These are phyloP conservation scores for Achaetomium macrosporum DNA, from an alignment of 2,329 filamentous ascomycete species.

Conservation along the genomic window DNA sequence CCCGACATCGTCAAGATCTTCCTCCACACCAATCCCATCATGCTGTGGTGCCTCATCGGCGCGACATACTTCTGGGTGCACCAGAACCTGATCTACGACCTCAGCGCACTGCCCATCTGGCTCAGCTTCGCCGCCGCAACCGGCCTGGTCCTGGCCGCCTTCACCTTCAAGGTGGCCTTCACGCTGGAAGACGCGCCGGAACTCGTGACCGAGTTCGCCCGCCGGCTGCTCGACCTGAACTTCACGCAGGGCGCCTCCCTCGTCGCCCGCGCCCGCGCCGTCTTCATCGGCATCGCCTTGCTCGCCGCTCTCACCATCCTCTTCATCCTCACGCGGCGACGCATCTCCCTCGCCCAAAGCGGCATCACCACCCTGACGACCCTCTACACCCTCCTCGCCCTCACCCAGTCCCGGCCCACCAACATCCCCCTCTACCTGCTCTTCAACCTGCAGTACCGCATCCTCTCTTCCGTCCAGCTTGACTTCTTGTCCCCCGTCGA, in stretches of 20 bases:
- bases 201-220: constrained; percentile 51
- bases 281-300: constrained; percentile 44
- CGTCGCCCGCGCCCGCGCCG: constrained; percentile 42
- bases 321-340: constrained; percentile 29
- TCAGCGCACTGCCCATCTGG: constrained; percentile 38
- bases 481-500: constrained; percentile 40
- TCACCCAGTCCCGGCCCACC: constrained; percentile 79
- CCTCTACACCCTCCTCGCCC: constrained; percentile 68
- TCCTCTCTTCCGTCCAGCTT: constrained; percentile 39
- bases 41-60: constrained; percentile 71
- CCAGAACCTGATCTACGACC: constrained; percentile 38
- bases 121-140: constrained; percentile 37
- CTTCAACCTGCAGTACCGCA: constrained; percentile 55
- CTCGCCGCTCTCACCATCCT: constrained; percentile 36
- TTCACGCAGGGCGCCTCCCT: constrained; percentile 40
- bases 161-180: constrained; percentile 86
- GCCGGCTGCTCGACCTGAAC: constrained; percentile 36
- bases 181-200: constrained; percentile 85
- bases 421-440: constrained; percentile 83
- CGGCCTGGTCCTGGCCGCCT: constrained; percentile 47
- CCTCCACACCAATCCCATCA: constrained; percentile 54
- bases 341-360: constrained; percentile 23
- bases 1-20: constrained; percentile 76
- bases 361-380: constrained; percentile 54
- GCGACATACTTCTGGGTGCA: constrained; percentile 60